These are phyloP conservation scores for Trichoderma sp. DNA, from an alignment of 2,329 filamentous ascomycete species.

Conservation along the genomic window DNA sequence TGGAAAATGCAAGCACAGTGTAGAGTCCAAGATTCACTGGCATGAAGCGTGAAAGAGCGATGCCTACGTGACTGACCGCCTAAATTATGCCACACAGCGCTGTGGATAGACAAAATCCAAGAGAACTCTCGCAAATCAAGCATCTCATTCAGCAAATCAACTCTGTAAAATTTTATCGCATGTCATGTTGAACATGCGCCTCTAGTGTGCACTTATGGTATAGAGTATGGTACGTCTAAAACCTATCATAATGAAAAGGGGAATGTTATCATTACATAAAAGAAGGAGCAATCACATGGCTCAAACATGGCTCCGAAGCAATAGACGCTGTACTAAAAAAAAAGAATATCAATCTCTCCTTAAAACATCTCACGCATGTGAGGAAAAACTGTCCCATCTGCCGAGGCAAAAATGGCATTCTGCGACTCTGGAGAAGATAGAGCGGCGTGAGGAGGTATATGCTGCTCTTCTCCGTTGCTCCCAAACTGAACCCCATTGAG, in stretches of 20 bases:
- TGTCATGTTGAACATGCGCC: background rate
- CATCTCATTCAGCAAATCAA: background rate
- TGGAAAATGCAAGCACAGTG: background rate
- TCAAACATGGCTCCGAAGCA: background rate
- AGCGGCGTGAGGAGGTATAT: constrained; percentile 27
- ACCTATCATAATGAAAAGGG: background rate
- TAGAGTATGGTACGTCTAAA: background rate
- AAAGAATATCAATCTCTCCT: background rate
- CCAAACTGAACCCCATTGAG: constrained; percentile 36
- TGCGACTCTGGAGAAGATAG: constrained; percentile 27
- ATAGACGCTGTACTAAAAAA: background rate
- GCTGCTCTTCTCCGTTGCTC: constrained; percentile 28
- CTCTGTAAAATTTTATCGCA: background rate
- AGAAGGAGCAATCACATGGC: background rate
- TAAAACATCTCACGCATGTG: constrained; percentile 41
- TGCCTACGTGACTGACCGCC: background rate
- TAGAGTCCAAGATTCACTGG: background rate
- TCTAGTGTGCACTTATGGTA: background rate
- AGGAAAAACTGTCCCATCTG: constrained; percentile 37
- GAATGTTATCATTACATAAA: background rate
- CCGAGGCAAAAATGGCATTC: constrained; percentile 26
- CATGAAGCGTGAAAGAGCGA: background rate
- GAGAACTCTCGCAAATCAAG: background rate
- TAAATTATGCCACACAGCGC: background rate
- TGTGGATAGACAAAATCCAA: background rate